A percentile compares a stretch with the other conserved stretches of the same genome.
Evolutionary conservation across 2,329 filamentous ascomycete genomes (phyloP).

Genomic region (Elsinoe necatrix): DNA sequence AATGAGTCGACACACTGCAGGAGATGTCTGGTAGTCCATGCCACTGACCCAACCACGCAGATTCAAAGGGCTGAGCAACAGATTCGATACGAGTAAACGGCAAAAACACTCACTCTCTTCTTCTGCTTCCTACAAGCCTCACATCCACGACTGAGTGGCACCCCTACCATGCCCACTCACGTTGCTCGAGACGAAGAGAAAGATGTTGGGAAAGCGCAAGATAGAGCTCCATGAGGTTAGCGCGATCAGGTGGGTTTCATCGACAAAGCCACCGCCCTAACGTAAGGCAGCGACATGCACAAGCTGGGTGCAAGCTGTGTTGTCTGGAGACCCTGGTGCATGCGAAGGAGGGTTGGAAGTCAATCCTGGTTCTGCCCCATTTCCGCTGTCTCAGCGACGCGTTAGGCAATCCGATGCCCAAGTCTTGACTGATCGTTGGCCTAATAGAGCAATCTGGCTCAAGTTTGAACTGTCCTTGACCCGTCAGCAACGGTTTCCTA

Average conservation of each 20-base stretch:
- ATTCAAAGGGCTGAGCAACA: background rate
- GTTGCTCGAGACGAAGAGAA: background rate
- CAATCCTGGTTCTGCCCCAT: background rate
- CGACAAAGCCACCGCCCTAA: background rate
- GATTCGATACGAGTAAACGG: background rate
- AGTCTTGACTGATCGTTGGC: too few species aligned
- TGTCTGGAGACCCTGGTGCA: background rate
- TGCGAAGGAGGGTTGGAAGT: background rate
- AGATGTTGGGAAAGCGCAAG: background rate
- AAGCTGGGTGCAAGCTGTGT: background rate
- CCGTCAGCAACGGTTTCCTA: background rate
- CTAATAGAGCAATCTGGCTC: background rate
- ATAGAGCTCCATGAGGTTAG: slow-evolving; percentile 2
- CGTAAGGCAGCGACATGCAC: background rate
- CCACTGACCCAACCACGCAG: too few species aligned
- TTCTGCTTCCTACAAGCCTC: slow-evolving; percentile 17
- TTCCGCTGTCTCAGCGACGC: background rate
- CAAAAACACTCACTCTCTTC: slow-evolving; percentile 8
- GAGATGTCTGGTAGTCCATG: background rate
- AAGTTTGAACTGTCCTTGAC: background rate
- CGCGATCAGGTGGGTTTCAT: background rate
- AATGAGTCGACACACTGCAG: background rate
- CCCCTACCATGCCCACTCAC: slow-evolving; percentile 12
- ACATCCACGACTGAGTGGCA: slow-evolving; percentile 14
- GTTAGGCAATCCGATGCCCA: background rate